Base-by-base conservation (phyloP, 106 monocot genomes). In the Dioscorea zingiberensis region DNA sequence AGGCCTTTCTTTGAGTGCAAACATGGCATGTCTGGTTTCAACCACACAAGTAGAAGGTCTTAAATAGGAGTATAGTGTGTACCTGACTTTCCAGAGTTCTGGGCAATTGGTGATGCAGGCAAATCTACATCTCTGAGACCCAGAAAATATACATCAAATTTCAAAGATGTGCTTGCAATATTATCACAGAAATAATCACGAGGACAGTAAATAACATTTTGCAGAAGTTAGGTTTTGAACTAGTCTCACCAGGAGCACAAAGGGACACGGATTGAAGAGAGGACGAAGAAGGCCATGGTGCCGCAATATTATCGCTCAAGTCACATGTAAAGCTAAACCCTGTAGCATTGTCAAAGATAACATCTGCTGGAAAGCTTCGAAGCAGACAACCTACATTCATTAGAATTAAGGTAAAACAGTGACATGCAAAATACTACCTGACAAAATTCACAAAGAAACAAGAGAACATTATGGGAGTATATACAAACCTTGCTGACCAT, bases 271-370 rank as follows among this genome's bases (percentile, higher is more conserved):
- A 84, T 68, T 88, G 84, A 47, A 92, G 28, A 27, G 92, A 88
- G n/a, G 97, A 91, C 28, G 97, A 98, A 25, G 92, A 98, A 54
- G 97, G 97, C 97, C 97, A 98, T 64, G 97, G 97, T 27, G 97
- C 97, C 59, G 85, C 86, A 70, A 98, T 98, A 68, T 98, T 98
- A 58, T 98, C 97, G 72, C 82, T 92, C 72, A 98, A 74, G 63
- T 98, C 97, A 72, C 97, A 98, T 48, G 88, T 98, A 73, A 98
- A 98, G 70, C 97, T 98, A 69, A 82, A 78, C 14, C 97, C 97
- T 17, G 97, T 86, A 48, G 58, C 48, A 71, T 92, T 98, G 63
- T 98, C 92, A 74, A 84, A 89, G 30, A 89, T 67, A 65, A 98
- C 79, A 72, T 98, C 97, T 60, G 83, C 69, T 45, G 97, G 97